Conservation (phyloP, 768 basidiomycete species). For the Pleurotus eryngii region DNA sequence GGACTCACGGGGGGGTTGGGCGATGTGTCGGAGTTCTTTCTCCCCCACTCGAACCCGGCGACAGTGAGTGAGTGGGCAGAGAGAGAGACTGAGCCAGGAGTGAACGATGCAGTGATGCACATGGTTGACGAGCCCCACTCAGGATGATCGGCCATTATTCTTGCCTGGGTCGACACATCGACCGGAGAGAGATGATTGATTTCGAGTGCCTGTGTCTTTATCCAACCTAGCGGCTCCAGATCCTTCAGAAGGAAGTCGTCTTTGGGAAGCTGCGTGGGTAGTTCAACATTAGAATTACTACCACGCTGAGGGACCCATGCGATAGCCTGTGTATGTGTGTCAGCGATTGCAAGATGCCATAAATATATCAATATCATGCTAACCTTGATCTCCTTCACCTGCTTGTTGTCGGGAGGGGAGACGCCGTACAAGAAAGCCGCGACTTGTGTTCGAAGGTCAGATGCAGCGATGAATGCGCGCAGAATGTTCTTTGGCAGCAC, state of each 20-base stretch:
- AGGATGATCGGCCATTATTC: slow-evolving; percentile 94
- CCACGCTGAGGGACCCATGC: slow-evolving; percentile 99
- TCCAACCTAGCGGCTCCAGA: slow-evolving; percentile 92
- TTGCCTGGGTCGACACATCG: slow-evolving; percentile 92
- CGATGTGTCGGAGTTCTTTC: slow-evolving; percentile 87
- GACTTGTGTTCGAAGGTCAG: slow-evolving; percentile 95
- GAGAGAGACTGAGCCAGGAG: slow-evolving; percentile 94
- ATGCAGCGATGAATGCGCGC: slow-evolving; percentile 87
- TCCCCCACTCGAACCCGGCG: slow-evolving; percentile 96
- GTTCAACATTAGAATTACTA: slow-evolving; percentile 90
- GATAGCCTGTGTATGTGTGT: slow-evolving; percentile 49
- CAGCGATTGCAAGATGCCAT: not conserved
- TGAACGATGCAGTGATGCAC: slow-evolving; percentile 93
- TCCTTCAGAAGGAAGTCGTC: slow-evolving; percentile 96
- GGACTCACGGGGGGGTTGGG: slow-evolving; percentile 65
- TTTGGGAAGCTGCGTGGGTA: slow-evolving; percentile 85
- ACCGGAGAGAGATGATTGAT: slow-evolving; percentile 88
- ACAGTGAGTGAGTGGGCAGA: slow-evolving; percentile 90
- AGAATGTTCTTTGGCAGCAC: slow-evolving; percentile 97
- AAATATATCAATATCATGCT: slow-evolving; percentile 4
- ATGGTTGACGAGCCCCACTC: slow-evolving; percentile 94
- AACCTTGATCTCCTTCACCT: slow-evolving; percentile 96
- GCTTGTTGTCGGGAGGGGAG: slow-evolving; percentile 93
- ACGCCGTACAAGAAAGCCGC: slow-evolving; percentile 91
- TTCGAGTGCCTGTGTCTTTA: slow-evolving; percentile 95